phyloP scores from a whole-genome alignment of 495 filamentous ascomycete genomes.

The Aspergillus affinis region DNA sequence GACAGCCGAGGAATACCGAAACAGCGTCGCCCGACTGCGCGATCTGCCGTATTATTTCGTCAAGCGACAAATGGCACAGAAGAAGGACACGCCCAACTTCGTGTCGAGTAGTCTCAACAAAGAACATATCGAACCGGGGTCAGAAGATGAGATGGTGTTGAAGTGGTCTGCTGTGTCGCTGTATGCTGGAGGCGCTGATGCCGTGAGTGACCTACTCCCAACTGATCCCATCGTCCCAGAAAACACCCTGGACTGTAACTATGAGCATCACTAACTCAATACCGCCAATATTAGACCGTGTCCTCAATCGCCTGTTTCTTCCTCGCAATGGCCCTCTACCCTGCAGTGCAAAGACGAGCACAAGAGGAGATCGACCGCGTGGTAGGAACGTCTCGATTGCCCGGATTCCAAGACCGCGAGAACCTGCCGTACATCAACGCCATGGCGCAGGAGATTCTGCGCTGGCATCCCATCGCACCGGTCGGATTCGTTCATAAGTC shows the following conservation, averaged over 20 bases:
- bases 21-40: conserved; percentile 19
- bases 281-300: conserved; percentile 20
- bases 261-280: not conserved
- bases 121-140: conserved; percentile 7
- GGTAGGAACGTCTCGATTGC: conserved; percentile 37
- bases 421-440: conserved; percentile 46
- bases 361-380: conserved; percentile 56
- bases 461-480: conserved; percentile 45
- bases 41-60: conserved; percentile 43
- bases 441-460: conserved; percentile 41
- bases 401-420: conserved; percentile 29
- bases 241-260: not conserved
- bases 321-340: conserved; percentile 42
- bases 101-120: conserved; percentile 29
- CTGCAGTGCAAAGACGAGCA: conserved; percentile 46
- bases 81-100: conserved; percentile 32
- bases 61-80: conserved; percentile 36
- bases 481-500: conserved; percentile 55
- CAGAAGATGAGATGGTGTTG: conserved; percentile 26
- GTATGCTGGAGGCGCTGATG: conserved; percentile 57
- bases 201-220: conserved; percentile 7
- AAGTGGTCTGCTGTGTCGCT: conserved; percentile 49
- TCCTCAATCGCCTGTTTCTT: conserved; percentile 35
- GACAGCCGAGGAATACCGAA: conserved; percentile 34
- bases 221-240: not conserved